phyloP scores from a whole-genome alignment of 202 grass and related monocot genomes.

The Saccharum hybrid region DNA sequence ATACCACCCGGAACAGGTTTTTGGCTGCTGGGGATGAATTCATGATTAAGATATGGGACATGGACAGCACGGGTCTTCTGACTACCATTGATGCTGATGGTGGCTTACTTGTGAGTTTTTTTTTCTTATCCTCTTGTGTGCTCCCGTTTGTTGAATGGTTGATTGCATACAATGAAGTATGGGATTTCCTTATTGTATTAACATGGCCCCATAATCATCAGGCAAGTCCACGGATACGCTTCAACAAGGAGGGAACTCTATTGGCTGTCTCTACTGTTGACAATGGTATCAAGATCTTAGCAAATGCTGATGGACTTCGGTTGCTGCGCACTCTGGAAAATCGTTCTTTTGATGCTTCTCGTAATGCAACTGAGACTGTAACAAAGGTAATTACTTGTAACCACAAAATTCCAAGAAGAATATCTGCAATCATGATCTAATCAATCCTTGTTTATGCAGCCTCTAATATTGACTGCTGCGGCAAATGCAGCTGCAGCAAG shows the following conservation, averaged over 20 bases:
- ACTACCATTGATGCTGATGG: constrained; percentile 93
- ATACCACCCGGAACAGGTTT: constrained; percentile 88
- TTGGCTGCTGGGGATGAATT: constrained; percentile 97
- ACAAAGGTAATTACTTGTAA: constrained; percentile 66
- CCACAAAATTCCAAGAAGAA: constrained; percentile 19
- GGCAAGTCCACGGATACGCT: constrained; percentile 87
- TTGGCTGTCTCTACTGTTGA: constrained; percentile 86
- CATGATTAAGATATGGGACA: constrained; percentile 97
- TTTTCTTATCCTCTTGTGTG: not conserved
- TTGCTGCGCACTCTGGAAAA: constrained; percentile 80
- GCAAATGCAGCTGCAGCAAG: constrained; percentile 61
- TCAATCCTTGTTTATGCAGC: constrained; percentile 62
- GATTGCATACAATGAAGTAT: constrained; percentile 21
- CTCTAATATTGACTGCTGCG: constrained; percentile 77
- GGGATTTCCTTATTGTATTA: constrained; percentile 26
- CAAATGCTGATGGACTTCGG: constrained; percentile 88
- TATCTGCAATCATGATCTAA: constrained; percentile 36
- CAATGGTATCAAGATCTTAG: constrained; percentile 94
- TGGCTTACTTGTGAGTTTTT: constrained; percentile 79
- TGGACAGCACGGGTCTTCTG: constrained; percentile 86
- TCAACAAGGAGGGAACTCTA: constrained; percentile 93
- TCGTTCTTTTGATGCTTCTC: constrained; percentile 84
- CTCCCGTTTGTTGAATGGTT: constrained; percentile 21
- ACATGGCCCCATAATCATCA: constrained; percentile 43
- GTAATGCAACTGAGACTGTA: constrained; percentile 66